Conservation (phyloP, 371 early-diverging fungal genomes). For the Zychaea mexicana region DNA sequence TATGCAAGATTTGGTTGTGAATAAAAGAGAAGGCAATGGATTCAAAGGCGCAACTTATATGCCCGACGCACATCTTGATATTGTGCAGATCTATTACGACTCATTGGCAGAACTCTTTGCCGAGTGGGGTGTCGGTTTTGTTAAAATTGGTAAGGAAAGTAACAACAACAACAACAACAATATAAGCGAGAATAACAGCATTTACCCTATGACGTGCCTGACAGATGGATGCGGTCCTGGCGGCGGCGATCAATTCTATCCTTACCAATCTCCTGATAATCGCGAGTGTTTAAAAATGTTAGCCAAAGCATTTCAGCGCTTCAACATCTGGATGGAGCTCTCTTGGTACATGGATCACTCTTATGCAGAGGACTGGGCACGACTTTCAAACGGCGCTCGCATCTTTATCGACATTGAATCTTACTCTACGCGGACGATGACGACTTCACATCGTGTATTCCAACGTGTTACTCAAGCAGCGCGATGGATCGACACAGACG, state of each 20-base stretch:
- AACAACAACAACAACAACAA: no score
- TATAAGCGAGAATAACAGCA: no score
- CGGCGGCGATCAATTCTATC: conserved; percentile 22
- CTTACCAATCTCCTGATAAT: conserved; percentile 34
- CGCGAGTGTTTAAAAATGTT: conserved; percentile 36
- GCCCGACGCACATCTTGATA: conserved; percentile 38
- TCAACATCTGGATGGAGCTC: conserved; percentile 41
- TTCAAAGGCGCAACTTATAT: conserved; percentile 41
- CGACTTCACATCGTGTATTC: conserved; percentile 42
- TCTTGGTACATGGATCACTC: conserved; percentile 45
- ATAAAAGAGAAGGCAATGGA: conserved; percentile 39
- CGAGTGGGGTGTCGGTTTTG: conserved; percentile 39
- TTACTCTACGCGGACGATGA: conserved; percentile 44
- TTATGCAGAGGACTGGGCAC: conserved; percentile 42
- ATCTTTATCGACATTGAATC: conserved; percentile 46
- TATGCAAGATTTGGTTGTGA: conserved; percentile 25
- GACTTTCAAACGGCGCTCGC: conserved; percentile 38
- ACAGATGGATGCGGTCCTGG: conserved; percentile 49
- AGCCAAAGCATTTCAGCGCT: conserved; percentile 29
- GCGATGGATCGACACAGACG: conserved; percentile 28
- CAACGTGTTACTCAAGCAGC: conserved; percentile 39
- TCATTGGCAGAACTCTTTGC: conserved; percentile 40
- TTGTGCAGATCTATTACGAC: conserved; percentile 36
- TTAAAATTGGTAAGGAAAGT: no score
- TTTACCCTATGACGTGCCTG: no score